These are phyloP conservation scores for Neurospora discreta DNA, from an alignment of 495 filamentous ascomycete genomes.

Conservation along the genomic window DNA sequence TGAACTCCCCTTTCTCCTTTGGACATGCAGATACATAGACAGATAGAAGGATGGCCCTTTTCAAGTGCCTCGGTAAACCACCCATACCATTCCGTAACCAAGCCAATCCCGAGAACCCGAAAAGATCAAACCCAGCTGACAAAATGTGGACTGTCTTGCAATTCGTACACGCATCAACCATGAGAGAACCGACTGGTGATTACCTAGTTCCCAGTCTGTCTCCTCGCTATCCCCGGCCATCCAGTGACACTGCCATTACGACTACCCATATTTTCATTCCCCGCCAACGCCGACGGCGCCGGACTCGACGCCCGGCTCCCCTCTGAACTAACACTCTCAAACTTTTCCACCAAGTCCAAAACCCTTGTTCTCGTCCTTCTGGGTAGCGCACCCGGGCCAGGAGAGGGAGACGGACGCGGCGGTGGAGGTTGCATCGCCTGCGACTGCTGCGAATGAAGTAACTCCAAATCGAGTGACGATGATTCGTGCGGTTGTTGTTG, in stretches of 20 bases:
- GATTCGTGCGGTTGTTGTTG: background rate
- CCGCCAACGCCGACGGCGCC: conserved; percentile 1
- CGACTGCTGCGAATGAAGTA: background rate
- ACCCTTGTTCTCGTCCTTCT: conserved; percentile 25
- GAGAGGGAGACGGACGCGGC: background rate
- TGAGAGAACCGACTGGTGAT: background rate
- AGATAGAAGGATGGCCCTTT: background rate
- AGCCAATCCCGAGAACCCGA: background rate
- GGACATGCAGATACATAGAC: background rate
- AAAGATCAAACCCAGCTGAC: background rate
- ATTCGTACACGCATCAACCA: background rate
- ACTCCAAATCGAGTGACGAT: background rate
- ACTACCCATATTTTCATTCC: background rate
- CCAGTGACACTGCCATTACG: background rate
- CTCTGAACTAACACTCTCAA: conserved; percentile 21
- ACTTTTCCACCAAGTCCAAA: conserved; percentile 36
- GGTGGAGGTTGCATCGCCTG: background rate
- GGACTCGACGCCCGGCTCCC: conserved; percentile 24
- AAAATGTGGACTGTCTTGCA: background rate
- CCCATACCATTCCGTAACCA: background rate
- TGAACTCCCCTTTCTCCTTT: background rate
- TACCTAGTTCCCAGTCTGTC: background rate
- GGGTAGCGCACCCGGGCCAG: background rate
- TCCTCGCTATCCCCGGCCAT: background rate
- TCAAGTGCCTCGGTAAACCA: background rate